These are phyloP conservation scores for Fusarium pseudocircinatum DNA, from an alignment of 2,329 filamentous ascomycete genomes.

Conservation along the genomic window DNA sequence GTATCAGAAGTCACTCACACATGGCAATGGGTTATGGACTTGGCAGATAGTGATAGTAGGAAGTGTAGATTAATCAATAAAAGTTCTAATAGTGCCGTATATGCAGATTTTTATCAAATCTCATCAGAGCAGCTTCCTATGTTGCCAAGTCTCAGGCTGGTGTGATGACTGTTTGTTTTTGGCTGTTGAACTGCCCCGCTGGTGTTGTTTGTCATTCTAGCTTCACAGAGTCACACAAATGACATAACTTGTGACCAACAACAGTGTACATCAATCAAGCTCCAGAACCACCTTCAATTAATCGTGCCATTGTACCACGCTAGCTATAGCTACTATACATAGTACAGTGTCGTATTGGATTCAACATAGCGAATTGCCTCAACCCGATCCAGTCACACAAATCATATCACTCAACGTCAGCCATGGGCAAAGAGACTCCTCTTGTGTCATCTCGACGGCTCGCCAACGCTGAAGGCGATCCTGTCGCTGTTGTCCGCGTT, in stretches of 20 bases:
- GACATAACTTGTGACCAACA: constrained; percentile 15
- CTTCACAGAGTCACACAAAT: constrained; percentile 22
- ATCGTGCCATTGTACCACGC: background rate
- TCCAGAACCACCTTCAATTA: background rate
- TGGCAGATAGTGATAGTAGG: background rate
- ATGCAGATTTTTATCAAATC: background rate
- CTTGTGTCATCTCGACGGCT: constrained; percentile 41
- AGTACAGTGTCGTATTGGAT: background rate
- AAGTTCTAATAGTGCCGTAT: background rate
- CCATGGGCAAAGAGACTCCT: constrained; percentile 33
- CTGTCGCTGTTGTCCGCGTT: constrained; percentile 64
- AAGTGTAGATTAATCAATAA: background rate
- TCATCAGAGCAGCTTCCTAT: background rate
- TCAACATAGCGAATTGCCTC: constrained; percentile 1
- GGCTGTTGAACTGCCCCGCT: constrained; percentile 25
- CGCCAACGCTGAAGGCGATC: constrained; percentile 40
- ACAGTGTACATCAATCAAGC: background rate
- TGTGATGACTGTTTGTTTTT: background rate
- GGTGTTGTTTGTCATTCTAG: constrained; percentile 17
- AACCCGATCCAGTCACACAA: constrained; percentile 7
- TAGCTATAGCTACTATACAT: background rate
- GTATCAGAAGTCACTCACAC: background rate
- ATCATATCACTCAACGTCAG: background rate
- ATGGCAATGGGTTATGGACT: background rate
- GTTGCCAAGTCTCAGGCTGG: background rate